Conservation (phyloP, 306 rosid genomes). For the Glycine soja region DNA sequence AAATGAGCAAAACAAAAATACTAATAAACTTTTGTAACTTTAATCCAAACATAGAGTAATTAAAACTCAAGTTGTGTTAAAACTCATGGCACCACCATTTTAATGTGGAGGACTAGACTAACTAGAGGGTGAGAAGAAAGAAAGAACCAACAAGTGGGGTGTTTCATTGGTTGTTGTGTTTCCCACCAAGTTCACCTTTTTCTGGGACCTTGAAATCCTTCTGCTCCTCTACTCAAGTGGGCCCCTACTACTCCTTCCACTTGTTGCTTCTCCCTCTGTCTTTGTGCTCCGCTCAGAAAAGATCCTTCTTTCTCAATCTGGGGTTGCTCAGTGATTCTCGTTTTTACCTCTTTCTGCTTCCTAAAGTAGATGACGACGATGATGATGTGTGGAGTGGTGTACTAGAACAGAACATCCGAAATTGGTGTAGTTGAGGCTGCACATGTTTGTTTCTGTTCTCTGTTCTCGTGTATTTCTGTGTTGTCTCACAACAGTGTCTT, state of each 20-base stretch:
- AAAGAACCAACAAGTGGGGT: conserved; percentile 27
- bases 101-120: neutral
- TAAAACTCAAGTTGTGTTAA: neutral
- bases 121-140: neutral
- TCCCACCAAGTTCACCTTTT: conserved; percentile 68
- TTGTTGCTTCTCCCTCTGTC: conserved; percentile 59
- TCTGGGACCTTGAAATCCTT: conserved; percentile 69
- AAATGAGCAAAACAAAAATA: too few species aligned
- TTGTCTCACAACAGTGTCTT: conserved; percentile 38
- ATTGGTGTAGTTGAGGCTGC: conserved; percentile 44
- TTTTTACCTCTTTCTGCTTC: conserved; percentile 46
- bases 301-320: conserved; percentile 61
- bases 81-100: conserved; percentile 40
- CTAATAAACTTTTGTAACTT: too few species aligned
- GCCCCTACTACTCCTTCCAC: conserved; percentile 71
- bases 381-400: conserved; percentile 31
- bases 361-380: conserved; percentile 46
- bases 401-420: conserved; percentile 43
- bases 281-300: conserved; percentile 50
- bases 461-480: neutral
- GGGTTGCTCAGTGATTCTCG: conserved; percentile 40
- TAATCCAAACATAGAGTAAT: too few species aligned
- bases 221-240: conserved; percentile 65
- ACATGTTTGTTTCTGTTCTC: conserved; percentile 22
- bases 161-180: conserved; percentile 57